Base-by-base conservation (phyloP, 106 monocot species). In the Alisma plantagoaquatica region DNA sequence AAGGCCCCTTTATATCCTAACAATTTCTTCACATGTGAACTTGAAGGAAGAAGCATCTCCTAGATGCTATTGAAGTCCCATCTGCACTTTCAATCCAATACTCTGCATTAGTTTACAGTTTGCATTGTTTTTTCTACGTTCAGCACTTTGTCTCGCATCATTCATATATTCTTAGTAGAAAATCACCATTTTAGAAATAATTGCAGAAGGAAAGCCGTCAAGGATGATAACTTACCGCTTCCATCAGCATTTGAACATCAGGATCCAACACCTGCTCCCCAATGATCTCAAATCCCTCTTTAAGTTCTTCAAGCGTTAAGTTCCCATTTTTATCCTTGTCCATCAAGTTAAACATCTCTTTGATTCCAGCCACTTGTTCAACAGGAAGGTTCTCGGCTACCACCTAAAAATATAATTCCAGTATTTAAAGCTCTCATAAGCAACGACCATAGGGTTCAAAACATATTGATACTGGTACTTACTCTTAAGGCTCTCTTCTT, bases 181-280 rank as follows among this genome's bases (percentile, higher is more conserved):
- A n/a, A n/a, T n/a, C n/a, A n/a, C n/a, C n/a, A n/a, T n/a, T n/a
- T n/a, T n/a, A n/a, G n/a, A n/a, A n/a, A n/a, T n/a, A n/a, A n/a
- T n/a, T n/a, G n/a, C n/a, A n/a, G n/a, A n/a, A n/a, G n/a, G n/a
- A n/a, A n/a, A n/a, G n/a, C n/a, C n/a, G n/a, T n/a, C n/a, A n/a
- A n/a, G n/a, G n/a, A n/a, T n/a, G n/a, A n/a, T n/a, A n/a, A 67
- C 91, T 77, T 31, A 91, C 91, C 8, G 81, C 84, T 66, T 91
- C 84, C 68, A 91, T 63, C 49, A 91, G 49, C 91, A 85, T 85
- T 48, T 75, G 49, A 45, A 75, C 64, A 65, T 85, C 91, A 45
- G 66, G 69, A n/a, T 81, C 85, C 14, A 49, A 53, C 27, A 77
- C 77, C 45, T 46, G 47, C 12, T 77, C 56, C 4, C 80, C 89